Evolutionary conservation across 23 red algal genomes (phyloP), one percentile per base, ranked within the genome.

Genomic region (Rhodosorus marinus): DNA sequence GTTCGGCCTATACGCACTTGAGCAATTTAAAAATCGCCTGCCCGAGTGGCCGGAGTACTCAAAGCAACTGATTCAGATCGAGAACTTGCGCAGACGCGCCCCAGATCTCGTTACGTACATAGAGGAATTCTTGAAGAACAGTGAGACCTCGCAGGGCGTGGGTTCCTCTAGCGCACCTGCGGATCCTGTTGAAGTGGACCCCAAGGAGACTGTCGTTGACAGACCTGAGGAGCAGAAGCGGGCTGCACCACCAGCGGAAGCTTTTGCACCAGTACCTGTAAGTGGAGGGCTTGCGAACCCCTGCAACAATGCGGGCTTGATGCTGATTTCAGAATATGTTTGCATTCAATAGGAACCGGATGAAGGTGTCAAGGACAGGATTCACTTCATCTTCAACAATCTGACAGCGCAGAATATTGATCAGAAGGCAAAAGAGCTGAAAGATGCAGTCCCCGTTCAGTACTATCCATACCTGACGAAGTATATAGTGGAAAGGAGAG

Each of bases 341-440:
- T n/a, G n/a, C n/a, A n/a, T n/a, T n/a, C n/a, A n/a, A n/a, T n/a
- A n/a, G n/a, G n/a, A n/a, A n/a, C n/a, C n/a, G n/a, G n/a, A 78
- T 11, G 78, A 75, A 35, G 70, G 42, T 8, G 51, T 52, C 4
- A 72, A 95, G 49, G 88, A 95, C 31, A 82, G 85, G 57, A 64
- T 95, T 15, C 74, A 84, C 49, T 95, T 95, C 57, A 84, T 95
- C 45, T 81, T 95, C 31, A 95, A 95, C 69, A 95, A 95, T 36
- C 61, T 95, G 2, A 67, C 70, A 11, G n/a, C 32, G 22, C 35
- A 48, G 3, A 95, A 59, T 19, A 51, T 95, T 64, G 88, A 75
- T 31, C 67, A 48, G 24, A 95, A 95, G 66, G 88, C 60, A 4
- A 29, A 55, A n/a, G 88, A 95, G 52, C 63, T 82, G 54, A 35